These are phyloP conservation scores for Penicillium crystallinum DNA, from an alignment of 495 filamentous ascomycete species.

Conservation along the genomic window DNA sequence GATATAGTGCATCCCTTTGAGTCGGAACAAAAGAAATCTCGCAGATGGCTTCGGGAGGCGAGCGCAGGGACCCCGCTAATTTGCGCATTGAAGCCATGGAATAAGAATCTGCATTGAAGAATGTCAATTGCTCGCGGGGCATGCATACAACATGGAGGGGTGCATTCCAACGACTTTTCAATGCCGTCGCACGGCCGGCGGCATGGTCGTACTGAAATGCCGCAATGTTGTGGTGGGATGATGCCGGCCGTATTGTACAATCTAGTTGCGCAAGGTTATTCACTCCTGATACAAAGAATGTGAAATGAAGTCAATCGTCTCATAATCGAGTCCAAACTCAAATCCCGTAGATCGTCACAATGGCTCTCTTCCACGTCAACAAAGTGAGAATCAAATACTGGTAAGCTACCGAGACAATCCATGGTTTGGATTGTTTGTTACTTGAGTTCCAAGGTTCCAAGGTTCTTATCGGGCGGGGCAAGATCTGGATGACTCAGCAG, in stretches of 20 bases:
- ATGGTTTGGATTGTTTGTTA: neutral
- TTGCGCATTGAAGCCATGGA: neutral
- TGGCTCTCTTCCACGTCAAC: neutral
- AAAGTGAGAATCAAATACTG: neutral
- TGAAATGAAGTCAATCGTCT: neutral
- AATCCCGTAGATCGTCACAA: neutral
- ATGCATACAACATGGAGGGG: conserved; percentile 5
- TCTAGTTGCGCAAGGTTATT: neutral
- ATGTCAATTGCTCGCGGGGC: conserved; percentile 1
- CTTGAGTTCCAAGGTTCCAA: neutral
- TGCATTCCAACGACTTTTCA: neutral
- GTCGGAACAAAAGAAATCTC: neutral
- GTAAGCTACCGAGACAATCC: neutral
- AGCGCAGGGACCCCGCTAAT: neutral
- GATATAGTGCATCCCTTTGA: conserved; percentile 13
- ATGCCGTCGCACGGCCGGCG: neutral
- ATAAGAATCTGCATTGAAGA: neutral
- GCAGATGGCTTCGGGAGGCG: neutral
- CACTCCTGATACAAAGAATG: neutral
- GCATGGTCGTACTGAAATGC: conserved; percentile 2
- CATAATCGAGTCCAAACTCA: neutral
- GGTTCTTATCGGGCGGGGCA: conserved; percentile 7
- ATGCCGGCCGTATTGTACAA: neutral
- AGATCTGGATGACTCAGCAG: conserved; percentile 1
- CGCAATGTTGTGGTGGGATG: neutral